These are phyloP conservation scores for Cystobasidium slooffiae DNA, from an alignment of 1,284 basidiomycete species.

Conservation along the genomic window DNA sequence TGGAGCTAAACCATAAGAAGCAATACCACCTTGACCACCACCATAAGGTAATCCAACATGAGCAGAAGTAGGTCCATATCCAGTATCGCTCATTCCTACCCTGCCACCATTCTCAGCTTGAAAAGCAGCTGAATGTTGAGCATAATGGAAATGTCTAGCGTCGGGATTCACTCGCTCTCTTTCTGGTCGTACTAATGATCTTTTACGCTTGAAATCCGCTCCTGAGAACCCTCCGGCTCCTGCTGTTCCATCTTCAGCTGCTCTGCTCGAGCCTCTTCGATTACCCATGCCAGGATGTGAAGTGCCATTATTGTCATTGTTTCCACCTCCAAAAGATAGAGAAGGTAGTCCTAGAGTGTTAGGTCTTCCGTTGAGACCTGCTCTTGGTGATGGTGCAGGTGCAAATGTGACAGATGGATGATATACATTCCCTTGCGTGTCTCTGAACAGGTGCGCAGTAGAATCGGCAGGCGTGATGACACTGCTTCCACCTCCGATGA, in stretches of 20 bases:
- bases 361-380: background rate
- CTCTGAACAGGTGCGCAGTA: constrained; percentile 15
- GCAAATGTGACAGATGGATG: constrained; percentile 35
- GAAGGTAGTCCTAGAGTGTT: constrained; percentile 6
- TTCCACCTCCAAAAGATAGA: constrained; percentile 10
- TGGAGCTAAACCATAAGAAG: constrained; percentile 36
- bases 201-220: constrained; percentile 71
- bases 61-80: constrained; percentile 71
- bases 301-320: background rate
- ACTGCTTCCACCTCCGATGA: background rate
- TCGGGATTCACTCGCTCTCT: constrained; percentile 94
- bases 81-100: constrained; percentile 73
- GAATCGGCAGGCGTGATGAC: constrained; percentile 10
- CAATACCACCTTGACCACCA: constrained; percentile 41
- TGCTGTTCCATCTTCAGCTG: constrained; percentile 2
- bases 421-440: constrained; percentile 21
- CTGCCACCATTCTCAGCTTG: constrained; percentile 67
- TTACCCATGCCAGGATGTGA: constrained; percentile 24
- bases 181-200: constrained; percentile 90
- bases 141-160: constrained; percentile 94
- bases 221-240: constrained; percentile 32
- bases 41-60: constrained; percentile 45
- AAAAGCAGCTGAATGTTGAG: constrained; percentile 81
- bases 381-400: constrained; percentile 10
- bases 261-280: constrained; percentile 19